phyloP scores from a whole-genome alignment of 176 grass and related monocot species.

The Saccharum officinarum region DNA sequence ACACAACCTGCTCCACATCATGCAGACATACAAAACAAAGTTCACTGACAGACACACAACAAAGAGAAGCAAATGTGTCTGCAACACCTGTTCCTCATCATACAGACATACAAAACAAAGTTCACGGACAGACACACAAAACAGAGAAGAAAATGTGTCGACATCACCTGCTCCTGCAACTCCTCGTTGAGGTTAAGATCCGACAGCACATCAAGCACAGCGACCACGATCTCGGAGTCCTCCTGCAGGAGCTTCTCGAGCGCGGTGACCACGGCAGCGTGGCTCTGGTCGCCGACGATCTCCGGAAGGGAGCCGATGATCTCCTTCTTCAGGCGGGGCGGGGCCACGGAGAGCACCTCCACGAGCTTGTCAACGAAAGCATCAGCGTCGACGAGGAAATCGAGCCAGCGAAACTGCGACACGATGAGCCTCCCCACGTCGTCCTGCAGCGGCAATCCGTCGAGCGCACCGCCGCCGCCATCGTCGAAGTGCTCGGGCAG shows the following conservation, averaged over 20 bases:
- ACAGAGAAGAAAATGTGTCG: not conserved
- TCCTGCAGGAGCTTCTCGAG: conserved; percentile 73
- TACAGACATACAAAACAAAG: not conserved
- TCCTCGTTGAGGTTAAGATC: conserved; percentile 71
- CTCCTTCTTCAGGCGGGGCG: conserved; percentile 78
- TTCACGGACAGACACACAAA: not conserved
- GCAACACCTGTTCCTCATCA: too few species aligned
- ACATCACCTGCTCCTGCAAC: conserved; percentile 77
- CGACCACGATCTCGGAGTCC: conserved; percentile 74
- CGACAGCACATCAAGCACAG: conserved; percentile 77
- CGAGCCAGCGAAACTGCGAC: conserved; percentile 74
- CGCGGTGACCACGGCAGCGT: conserved; percentile 53
- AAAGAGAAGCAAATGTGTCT: not conserved
- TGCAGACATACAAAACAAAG: not conserved
- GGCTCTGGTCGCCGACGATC: conserved; percentile 78
- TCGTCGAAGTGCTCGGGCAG: conserved; percentile 83
- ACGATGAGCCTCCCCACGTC: conserved; percentile 71
- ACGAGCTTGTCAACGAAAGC: conserved; percentile 66
- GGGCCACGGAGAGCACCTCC: conserved; percentile 85
- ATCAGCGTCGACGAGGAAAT: conserved; percentile 73
- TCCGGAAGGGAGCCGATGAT: conserved; percentile 90
- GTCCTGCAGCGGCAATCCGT: conserved; percentile 58
- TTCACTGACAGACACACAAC: not conserved
- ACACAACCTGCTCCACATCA: not conserved
- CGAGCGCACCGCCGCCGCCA: conserved; percentile 19